Base-by-base conservation (phyloP, 352 stramenopile genomes). In the Pythium graminicola region DNA sequence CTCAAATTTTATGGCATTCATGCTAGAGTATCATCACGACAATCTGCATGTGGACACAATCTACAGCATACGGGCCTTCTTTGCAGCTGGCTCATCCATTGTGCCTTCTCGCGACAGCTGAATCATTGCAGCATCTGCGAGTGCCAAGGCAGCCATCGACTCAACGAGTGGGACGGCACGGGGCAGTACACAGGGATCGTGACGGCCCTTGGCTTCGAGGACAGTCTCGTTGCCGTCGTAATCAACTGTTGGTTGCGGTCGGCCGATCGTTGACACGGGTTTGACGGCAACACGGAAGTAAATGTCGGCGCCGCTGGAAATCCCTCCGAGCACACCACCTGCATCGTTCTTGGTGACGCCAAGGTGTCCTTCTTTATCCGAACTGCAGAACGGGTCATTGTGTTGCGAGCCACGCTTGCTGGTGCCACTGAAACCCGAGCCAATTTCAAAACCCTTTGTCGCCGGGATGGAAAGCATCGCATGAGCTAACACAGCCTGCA, bases 281-380 rank as follows among this genome's bases (percentile, higher is more conserved):
- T 99, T 99, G 69, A 99, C 97, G n/a, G 96, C 96, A 45, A 99
- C 96, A 61, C 95, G 86, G 61, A 99, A 93, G 52, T 98, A 97
- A 62, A 99, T 98, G 65, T 97, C 95, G 40, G 97, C 95, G 53
- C 96, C 97, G 64, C 96, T 99, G 44, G 93, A 97, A 60, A 99
- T 99, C 55, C 97, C 97, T 35, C 97, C 97, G 54, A 99, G 88
- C 57, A 99, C 97, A 47, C 97, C 97, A 29, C 97, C 84, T 13
- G 81, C 84, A 41, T 93, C 77, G 64, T 95, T 95, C 70, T 93
- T 93, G 50, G 76, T 86, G 48, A 93, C 78, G 32, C 68, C 71
- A 2, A 95, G 64, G 23, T 86, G 65, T 27, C 80, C 72, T n/a
- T 73, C 66, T 29, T 70, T 43, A 29, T 72, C 57, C 22, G 63